A percentile compares a stretch with the other conserved stretches of the same genome.
Evolutionary conservation across 2,329 filamentous ascomycete species (phyloP).

Genomic region (Verticillium albo-atrum): DNA sequence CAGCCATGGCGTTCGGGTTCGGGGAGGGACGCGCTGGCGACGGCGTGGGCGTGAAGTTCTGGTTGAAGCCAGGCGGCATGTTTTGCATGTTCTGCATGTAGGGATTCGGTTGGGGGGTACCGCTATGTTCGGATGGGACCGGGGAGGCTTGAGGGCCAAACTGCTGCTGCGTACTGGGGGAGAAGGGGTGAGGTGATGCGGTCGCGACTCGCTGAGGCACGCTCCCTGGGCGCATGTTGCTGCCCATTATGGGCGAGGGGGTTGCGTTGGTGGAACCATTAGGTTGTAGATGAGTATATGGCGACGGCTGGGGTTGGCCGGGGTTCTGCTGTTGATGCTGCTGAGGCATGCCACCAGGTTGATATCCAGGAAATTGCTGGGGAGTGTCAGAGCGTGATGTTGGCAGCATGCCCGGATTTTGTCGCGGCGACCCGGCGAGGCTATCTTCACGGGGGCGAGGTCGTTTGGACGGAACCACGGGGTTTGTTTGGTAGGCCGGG

Average conservation of each 20-base stretch:
- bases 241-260: constrained; percentile 88
- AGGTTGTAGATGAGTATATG: constrained; percentile 78
- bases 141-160: constrained; percentile 71
- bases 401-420: constrained; percentile 68
- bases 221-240: constrained; percentile 67
- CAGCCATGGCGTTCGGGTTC: constrained; percentile 48
- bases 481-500: constrained; percentile 76
- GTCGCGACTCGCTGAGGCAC: constrained; percentile 82
- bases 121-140: constrained; percentile 68
- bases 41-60: constrained; percentile 53
- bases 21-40: constrained; percentile 53
- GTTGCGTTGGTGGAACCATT: constrained; percentile 79
- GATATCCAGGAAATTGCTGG: constrained; percentile 73
- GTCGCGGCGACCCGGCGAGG: constrained; percentile 75
- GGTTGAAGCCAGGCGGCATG: constrained; percentile 55
- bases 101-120: constrained; percentile 69
- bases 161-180: constrained; percentile 63
- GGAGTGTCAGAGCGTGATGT: constrained; percentile 90
- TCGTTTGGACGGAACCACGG: constrained; percentile 86
- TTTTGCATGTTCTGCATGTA: constrained; percentile 50
- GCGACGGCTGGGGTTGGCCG: constrained; percentile 59
- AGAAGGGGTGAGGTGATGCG: constrained; percentile 88
- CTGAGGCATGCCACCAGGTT: constrained; percentile 56
- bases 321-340: constrained; percentile 24
- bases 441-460: constrained; percentile 78